These are phyloP conservation scores for Mycothermus thermophilus DNA, from an alignment of 495 filamentous ascomycete species.

Conservation along the genomic window DNA sequence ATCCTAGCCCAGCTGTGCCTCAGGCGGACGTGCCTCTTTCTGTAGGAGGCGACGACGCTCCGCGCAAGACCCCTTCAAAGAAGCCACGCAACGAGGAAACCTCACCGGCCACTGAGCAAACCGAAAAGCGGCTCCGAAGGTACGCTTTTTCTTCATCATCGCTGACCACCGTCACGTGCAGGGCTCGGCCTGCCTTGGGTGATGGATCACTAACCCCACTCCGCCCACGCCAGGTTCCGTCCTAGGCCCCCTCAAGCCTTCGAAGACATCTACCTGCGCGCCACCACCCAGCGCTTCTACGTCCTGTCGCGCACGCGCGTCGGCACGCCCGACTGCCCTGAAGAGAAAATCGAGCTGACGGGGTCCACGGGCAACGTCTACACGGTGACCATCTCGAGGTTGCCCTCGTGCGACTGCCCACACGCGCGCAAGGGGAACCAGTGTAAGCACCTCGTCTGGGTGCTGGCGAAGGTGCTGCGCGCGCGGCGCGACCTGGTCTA, in stretches of 20 bases:
- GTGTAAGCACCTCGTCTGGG: slow-evolving; percentile 50
- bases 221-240: slow-evolving; percentile 18
- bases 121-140: slow-evolving; percentile 14
- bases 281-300: slow-evolving; percentile 30
- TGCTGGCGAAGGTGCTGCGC: slow-evolving; percentile 51
- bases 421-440: slow-evolving; percentile 48
- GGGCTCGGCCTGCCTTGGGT: too few relatives aligned
- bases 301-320: slow-evolving; percentile 24
- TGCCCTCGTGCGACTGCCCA: slow-evolving; percentile 56
- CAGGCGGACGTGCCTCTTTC: too few relatives aligned
- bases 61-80: too few relatives aligned
- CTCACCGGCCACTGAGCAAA: too few relatives aligned
- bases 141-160: neutral
- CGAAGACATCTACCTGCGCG: slow-evolving; percentile 23
- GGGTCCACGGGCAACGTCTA: slow-evolving; percentile 71
- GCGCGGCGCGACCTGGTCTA: slow-evolving; percentile 51
- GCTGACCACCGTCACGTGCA: neutral
- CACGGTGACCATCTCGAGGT: slow-evolving; percentile 33
- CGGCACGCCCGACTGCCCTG: slow-evolving; percentile 16
- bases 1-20: too few relatives aligned
- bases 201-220: neutral
- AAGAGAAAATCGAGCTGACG: slow-evolving; percentile 48
- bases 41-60: too few relatives aligned
- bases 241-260: slow-evolving; percentile 21
- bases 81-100: too few relatives aligned